Percentiles rank a stretch among this genome's conserved stretches.
Conservation (phyloP, 257 asterid species). For the Solanum sitiens region DNA sequence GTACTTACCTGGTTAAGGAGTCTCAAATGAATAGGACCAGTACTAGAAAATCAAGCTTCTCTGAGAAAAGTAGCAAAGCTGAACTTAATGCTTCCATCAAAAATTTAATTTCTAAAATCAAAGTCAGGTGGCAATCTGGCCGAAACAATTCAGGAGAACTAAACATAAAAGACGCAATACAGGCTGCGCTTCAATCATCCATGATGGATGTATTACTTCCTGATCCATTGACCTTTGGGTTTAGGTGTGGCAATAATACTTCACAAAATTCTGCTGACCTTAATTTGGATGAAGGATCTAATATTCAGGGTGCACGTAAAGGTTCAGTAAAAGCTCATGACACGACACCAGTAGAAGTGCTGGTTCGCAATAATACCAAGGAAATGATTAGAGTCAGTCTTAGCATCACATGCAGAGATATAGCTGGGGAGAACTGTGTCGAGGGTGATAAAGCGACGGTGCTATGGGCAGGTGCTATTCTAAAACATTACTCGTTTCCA, state of each 20-base stretch:
- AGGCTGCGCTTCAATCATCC: slow-evolving; percentile 88
- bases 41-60: slow-evolving; percentile 52
- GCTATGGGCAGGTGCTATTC: slow-evolving; percentile 82
- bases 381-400: slow-evolving; percentile 60
- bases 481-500: not conserved
- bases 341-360: slow-evolving; percentile 76
- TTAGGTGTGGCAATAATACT: slow-evolving; percentile 50
- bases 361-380: slow-evolving; percentile 92
- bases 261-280: slow-evolving; percentile 5
- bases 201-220: slow-evolving; percentile 94
- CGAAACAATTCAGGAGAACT: slow-evolving; percentile 95
- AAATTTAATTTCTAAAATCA: slow-evolving; percentile 73
- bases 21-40: slow-evolving; percentile 28
- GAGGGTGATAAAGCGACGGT: slow-evolving; percentile 88
- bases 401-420: slow-evolving; percentile 81
- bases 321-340: slow-evolving; percentile 63
- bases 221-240: slow-evolving; percentile 95
- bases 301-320: slow-evolving; percentile 8
- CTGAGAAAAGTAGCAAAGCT: slow-evolving; percentile 71
- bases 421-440: slow-evolving; percentile 92
- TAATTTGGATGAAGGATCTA: slow-evolving; percentile 23
- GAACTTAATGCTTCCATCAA: slow-evolving; percentile 79
- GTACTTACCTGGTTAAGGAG: slow-evolving; percentile 58
- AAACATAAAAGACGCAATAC: slow-evolving; percentile 86
- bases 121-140: slow-evolving; percentile 98